Evolutionary conservation across 768 basidiomycete species (phyloP), one percentile per base, ranked within the genome.

Genomic region (Amanita inopinata): DNA sequence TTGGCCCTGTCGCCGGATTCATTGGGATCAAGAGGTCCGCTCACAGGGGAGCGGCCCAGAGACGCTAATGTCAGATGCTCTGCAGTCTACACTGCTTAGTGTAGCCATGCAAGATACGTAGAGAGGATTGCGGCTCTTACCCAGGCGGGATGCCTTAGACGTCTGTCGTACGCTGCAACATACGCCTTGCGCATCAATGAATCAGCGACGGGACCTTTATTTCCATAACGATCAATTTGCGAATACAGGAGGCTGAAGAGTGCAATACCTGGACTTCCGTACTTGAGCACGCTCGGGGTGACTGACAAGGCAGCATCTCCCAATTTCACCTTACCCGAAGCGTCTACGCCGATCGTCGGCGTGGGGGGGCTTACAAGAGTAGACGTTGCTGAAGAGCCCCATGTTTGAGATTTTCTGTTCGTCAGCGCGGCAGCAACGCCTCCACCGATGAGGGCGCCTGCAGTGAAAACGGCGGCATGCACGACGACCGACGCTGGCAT

Each of bases 101-200:
- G n/a, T 47, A 47, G 20, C 3, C 10, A 38, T 14, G 24, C 30
- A 20, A 22, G 23, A 31, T 15, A 28, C 45, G 12, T 23, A 33
- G 31, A 2, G 22, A 20, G 22, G 44, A 35, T 18, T 7, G 6
- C 14, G 10, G n/a, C 15, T 53, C 75, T 35, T 56, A 93, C 92
- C 93, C 94, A 98, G 23, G 92, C 76, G 2, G 94, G 92, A 63
- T 98, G 93, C 12, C 89, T 71, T 43, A 93, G 64, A 9, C 88
- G 71, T 40, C 96, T 70, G 60, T 99, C 96, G 59, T 99, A 98
- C 6, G 77, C 88, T 1, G 89, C 80, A 15, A 83, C 80, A 54
- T 96, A 97, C 11, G 85, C 91, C 56, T 77, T 76, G 37, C 90
- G 75, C 33, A 81, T 71, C 15, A 96, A 66, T 9, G 80, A 56